phyloP scores from a whole-genome alignment of 169 alveolate species.

The Cryptosporidium canis region DNA sequence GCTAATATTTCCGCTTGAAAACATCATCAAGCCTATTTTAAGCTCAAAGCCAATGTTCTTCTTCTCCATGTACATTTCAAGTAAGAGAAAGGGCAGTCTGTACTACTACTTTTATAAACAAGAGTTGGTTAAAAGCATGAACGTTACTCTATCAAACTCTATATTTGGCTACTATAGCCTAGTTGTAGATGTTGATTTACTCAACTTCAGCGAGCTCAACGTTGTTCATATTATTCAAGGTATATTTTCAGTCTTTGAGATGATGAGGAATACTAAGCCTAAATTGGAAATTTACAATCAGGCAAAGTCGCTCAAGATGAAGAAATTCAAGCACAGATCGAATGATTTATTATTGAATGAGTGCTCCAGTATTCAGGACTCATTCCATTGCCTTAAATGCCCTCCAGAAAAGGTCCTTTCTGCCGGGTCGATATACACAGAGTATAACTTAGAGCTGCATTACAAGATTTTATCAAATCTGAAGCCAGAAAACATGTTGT shows the following conservation, averaged over 20 bases:
- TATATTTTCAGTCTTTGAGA: conserved; percentile 44
- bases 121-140: conserved; percentile 26
- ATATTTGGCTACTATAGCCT: background rate
- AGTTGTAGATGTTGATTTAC: background rate
- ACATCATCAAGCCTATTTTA: background rate
- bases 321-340: background rate
- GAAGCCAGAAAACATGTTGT: conserved; percentile 34
- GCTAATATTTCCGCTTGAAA: conserved; percentile 6
- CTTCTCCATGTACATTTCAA: conserved; percentile 4
- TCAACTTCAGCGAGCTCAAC: background rate
- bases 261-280: conserved; percentile 32
- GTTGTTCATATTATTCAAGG: conserved; percentile 10
- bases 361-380: background rate
- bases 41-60: conserved; percentile 13
- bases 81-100: conserved; percentile 57
- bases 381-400: background rate
- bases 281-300: background rate
- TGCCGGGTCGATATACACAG: background rate
- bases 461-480: background rate
- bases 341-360: background rate
- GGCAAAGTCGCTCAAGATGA: background rate
- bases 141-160: background rate
- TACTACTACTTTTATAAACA: conserved; percentile 12
- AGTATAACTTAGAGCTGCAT: conserved; percentile 4
- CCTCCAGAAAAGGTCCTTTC: conserved; percentile 59